A percentile compares a stretch with the other conserved stretches of the same genome.
phyloP scores from a whole-genome alignment of 2,329 filamentous ascomycete genomes.

The Colletotrichum sp. region DNA sequence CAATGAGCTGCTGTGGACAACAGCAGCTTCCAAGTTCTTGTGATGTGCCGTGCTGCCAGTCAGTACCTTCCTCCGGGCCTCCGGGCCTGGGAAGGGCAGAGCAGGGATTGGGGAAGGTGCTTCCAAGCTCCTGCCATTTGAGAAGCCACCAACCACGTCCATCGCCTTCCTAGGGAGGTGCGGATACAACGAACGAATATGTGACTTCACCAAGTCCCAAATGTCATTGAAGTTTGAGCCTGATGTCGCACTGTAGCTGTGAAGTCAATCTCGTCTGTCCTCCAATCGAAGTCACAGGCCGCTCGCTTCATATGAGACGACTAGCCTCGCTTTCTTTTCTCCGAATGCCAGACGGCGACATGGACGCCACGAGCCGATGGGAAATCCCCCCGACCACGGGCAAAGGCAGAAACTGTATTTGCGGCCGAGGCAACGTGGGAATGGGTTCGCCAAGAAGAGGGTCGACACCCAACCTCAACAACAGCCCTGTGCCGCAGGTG shows the following conservation, averaged over 20 bases:
- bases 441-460: neutral
- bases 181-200: neutral
- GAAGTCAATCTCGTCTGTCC: neutral
- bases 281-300: neutral
- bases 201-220: neutral
- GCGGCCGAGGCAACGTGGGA: neutral
- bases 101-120: neutral
- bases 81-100: neutral
- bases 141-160: neutral
- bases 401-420: neutral
- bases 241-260: neutral
- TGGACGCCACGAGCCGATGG: neutral
- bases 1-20: conserved; percentile 2
- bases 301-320: neutral
- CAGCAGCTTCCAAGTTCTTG: neutral
- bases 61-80: neutral
- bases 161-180: neutral
- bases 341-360: neutral
- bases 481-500: neutral
- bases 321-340: neutral
- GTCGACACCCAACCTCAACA: neutral
- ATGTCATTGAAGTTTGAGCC: neutral
- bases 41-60: neutral
- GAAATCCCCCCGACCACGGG: neutral
- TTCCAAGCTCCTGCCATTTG: neutral